Evolutionary conservation across 2,329 filamentous ascomycete genomes (phyloP), one percentile per base, ranked within the genome.

Genomic region (Calonectria pseudoturangicola): DNA sequence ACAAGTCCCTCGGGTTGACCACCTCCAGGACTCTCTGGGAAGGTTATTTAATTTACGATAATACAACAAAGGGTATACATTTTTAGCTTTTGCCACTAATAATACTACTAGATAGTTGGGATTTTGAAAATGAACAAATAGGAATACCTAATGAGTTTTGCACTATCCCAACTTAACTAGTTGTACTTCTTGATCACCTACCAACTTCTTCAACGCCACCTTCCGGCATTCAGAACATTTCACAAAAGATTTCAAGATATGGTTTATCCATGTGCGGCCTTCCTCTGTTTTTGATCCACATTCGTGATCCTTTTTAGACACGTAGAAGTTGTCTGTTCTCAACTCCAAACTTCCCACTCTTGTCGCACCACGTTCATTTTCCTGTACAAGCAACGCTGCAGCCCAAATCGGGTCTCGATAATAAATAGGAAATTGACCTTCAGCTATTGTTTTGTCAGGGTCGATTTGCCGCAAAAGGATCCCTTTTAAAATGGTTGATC

Each of bases 311-410:
- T 70, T 70, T 62, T 66, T 70, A 0, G n/a, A 25, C 15, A 70
- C 71, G 15, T 62, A 70, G 21, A 66, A 73, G 28, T 72, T 73
- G 25, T 70, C 62, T 15, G 8, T 18, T 28, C 67, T 70, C 25
- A 73, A 12, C 39, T 73, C 71, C 39, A 73, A 36, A 33, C 67
- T 63, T n/a, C 71, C 67, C 15, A 73, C 67, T 25, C 71, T 65
- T 13, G 63, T 70, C 8, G 47, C 51, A 5, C 67, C 67, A 1
- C 39, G 18, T 13, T 62, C 12, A 1, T 18, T 39, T 41, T 73
- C 71, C 7, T 28, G 45, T 3, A 70, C 47, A 7, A 73, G 2
- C 8, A 73, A 36, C 3, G 67, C 67, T 48, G 70, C 48, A 1
- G 51, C 58, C 70, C 70, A 72, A 45, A 64, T 27, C 13, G 28